These are phyloP conservation scores for Dipodascus albidus DNA, from an alignment of 805 yeast genomes.

Conservation along the genomic window DNA sequence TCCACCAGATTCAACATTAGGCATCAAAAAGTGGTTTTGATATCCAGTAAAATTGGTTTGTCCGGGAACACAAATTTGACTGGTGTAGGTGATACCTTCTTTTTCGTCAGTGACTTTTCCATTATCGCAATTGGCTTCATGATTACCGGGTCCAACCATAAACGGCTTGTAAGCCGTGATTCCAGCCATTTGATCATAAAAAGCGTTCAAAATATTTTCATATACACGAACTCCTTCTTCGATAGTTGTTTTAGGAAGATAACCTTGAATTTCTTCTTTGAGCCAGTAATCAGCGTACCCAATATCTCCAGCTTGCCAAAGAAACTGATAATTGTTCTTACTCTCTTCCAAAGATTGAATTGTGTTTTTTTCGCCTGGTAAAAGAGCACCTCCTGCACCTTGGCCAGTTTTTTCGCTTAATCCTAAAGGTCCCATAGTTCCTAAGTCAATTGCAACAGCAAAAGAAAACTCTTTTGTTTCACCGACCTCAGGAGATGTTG, in stretches of 20 bases:
- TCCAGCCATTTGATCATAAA: conserved; percentile 13
- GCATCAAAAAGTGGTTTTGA: conserved; percentile 22
- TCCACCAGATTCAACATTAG: conserved; percentile 19
- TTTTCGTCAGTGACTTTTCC: conserved; percentile 9
- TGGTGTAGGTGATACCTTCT: conserved; percentile 7
- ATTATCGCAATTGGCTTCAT: conserved; percentile 17
- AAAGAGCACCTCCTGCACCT: conserved; percentile 11
- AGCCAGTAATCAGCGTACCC: conserved; percentile 25
- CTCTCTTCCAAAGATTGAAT: conserved; percentile 13
- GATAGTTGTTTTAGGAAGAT: conserved; percentile 10
- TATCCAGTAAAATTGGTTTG: conserved; percentile 23
- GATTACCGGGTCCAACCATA: conserved; percentile 21
- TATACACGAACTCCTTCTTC: conserved; percentile 11
- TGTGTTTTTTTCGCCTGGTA: conserved; percentile 12
- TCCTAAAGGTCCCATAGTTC: conserved; percentile 13
- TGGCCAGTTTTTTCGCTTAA: conserved; percentile 7
- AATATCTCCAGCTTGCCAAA: conserved; percentile 23
- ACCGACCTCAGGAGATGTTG: conserved; percentile 11
- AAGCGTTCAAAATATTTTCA: conserved; percentile 16
- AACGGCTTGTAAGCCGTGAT: conserved; percentile 15
- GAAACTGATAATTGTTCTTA: conserved; percentile 15
- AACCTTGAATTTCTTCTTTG: conserved; percentile 12
- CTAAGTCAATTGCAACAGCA: conserved; percentile 13
- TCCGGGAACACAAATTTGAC: conserved; percentile 13
- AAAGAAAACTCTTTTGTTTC: conserved; percentile 7